Conservation (phyloP, 805 yeast genomes). For the Lipomyces sp. region DNA sequence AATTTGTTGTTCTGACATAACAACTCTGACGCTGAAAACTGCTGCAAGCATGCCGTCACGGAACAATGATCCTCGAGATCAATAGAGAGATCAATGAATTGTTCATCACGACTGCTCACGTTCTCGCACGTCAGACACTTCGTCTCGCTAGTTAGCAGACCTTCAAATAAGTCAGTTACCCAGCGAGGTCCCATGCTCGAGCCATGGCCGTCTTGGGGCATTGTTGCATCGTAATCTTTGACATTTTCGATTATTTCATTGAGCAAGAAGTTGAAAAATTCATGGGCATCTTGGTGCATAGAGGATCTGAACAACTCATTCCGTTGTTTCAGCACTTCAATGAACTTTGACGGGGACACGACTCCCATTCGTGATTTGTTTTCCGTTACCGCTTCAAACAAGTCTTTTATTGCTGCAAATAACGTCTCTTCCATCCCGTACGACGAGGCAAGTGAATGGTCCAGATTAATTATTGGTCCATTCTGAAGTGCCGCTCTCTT, state of each 20-base stretch:
- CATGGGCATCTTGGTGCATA: conserved; percentile 99
- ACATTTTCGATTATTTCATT: conserved; percentile 67
- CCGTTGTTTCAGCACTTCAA: conserved; percentile 76
- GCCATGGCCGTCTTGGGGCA: conserved; percentile 11
- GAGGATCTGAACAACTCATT: conserved; percentile 84
- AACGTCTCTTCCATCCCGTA: conserved; percentile 58
- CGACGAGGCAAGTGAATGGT: conserved; percentile 60
- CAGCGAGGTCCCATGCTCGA: conserved; percentile 43
- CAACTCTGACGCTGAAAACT: conserved; percentile 85
- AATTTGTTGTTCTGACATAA: conserved; percentile 87
- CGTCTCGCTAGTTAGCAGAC: conserved; percentile 81
- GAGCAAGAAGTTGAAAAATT: conserved; percentile 83
- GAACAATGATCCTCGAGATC: conserved; percentile 79
- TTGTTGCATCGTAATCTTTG: conserved; percentile 42
- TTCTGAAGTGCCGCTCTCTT: conserved; percentile 23
- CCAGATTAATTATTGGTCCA: conserved; percentile 66
- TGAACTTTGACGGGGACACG: conserved; percentile 76
- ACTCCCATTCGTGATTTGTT: conserved; percentile 73
- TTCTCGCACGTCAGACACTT: conserved; percentile 90
- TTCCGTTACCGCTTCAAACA: conserved; percentile 83
- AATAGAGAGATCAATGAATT: conserved; percentile 81
- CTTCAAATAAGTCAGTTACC: conserved; percentile 79
- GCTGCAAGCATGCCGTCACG: conserved; percentile 74
- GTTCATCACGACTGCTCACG: conserved; percentile 78
- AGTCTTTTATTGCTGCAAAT: conserved; percentile 75